Evolutionary conservation across 306 rosid species (phyloP), one percentile per base, ranked within the genome.

Genomic region (Dalbergia cochinchinensis): DNA sequence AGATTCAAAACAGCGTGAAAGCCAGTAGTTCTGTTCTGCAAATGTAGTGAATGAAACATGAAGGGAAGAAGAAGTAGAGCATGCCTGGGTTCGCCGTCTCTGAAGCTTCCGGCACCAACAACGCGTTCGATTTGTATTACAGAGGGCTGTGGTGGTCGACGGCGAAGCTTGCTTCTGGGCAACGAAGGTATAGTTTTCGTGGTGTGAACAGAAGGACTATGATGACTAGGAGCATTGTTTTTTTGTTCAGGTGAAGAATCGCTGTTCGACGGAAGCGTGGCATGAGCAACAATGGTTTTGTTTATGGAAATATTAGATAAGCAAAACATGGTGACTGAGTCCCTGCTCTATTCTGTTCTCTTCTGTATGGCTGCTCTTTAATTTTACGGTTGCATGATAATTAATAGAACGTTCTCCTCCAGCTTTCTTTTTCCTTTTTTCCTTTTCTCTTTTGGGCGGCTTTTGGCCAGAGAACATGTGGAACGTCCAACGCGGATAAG

Each of bases 51-150:
- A 65, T 8, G 11, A n/a, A 12, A 5, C 0, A 10, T 3, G 18
- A 53, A n/a, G 10, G 47, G 65, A 69, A 22, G 48, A 75, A 75
- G 35, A 35, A 67, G 22, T 4, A 14, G 48, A 39, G 59, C 78
- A 19, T 84, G 80, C 98, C 72, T 80, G 59, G 87, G 87, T 57
- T 90, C 91, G 42, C 85, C 71, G 66, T 95, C 96, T 31, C 98
- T 87, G 78, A 91, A 95, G 75, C 99, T 90, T 61, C 99, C 99
- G 1, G 89, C 97, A 0, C 99, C 94, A 8, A 92, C 83, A 14
- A 88, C 86, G 47, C 97, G 95, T 76, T 95, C 92, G 42, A 95
- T 84, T 80, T 90, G 87, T 59, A 86, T 69, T 4, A 88, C 87
- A 4, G 95, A 69, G 39, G 92, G 95, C 4, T 65, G 90, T 11